Evolutionary conservation across 2,329 filamentous ascomycete genomes (phyloP).

Genomic region (Colletotrichum cereale): DNA sequence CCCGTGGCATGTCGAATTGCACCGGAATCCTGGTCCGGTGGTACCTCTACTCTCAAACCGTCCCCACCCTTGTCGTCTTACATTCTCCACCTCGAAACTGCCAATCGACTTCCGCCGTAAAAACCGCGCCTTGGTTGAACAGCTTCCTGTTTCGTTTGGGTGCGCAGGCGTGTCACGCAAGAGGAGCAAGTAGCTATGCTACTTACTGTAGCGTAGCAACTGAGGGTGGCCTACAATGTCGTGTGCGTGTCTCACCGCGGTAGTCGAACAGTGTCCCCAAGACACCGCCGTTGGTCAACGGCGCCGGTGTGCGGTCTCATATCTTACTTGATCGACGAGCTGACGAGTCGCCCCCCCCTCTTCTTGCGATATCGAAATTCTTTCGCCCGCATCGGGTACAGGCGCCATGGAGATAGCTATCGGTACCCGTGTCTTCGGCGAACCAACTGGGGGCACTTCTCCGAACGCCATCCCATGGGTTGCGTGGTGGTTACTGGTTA

Average conservation of each 20-base stretch:
- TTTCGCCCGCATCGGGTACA: constrained; percentile 31
- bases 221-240: neutral
- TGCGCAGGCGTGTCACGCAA: constrained; percentile 27
- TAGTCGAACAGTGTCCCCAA: constrained; percentile 18
- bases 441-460: constrained; percentile 6
- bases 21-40: neutral
- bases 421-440: constrained; percentile 18
- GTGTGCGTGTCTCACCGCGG: neutral
- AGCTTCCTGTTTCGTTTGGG: constrained; percentile 40
- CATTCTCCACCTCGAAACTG: constrained; percentile 22
- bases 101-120: constrained; percentile 24
- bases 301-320: constrained; percentile 24
- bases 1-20: neutral
- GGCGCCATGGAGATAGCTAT: constrained; percentile 3
- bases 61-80: constrained; percentile 8
- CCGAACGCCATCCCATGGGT: constrained; percentile 10
- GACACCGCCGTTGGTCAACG: constrained; percentile 6
- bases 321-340: constrained; percentile 39
- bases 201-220: neutral
- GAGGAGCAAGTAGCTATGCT: neutral
- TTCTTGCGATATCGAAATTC: constrained; percentile 28
- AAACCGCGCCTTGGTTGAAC: neutral
- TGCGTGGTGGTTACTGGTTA: neutral
- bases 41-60: neutral
- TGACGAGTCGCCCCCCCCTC: constrained; percentile 33